These are phyloP conservation scores for Xylaria telfairii DNA, from an alignment of 495 filamentous ascomycete species.

Conservation along the genomic window DNA sequence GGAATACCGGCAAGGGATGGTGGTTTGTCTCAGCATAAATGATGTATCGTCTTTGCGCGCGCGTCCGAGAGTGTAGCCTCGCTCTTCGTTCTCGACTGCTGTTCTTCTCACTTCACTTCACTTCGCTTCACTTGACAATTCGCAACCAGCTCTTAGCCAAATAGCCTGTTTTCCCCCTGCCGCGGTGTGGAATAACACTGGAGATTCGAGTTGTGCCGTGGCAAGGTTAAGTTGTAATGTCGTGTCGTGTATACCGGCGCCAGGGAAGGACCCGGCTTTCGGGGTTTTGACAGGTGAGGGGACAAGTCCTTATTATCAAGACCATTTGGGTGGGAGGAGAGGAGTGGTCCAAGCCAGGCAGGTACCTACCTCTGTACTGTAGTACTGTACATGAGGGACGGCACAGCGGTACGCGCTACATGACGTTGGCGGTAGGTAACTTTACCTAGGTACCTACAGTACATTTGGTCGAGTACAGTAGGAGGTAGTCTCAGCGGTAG, in stretches of 20 bases:
- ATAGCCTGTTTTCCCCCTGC: conserved; percentile 8
- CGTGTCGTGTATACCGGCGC: conserved; percentile 19
- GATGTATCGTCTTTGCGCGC: neutral
- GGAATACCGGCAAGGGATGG: neutral
- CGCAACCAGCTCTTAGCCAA: neutral
- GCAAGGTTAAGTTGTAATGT: neutral
- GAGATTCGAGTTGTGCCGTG: conserved; percentile 14
- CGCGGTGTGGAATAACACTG: neutral
- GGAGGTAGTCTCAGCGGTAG: conserved; percentile 1
- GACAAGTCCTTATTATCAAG: conserved; percentile 25
- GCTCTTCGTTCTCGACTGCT: neutral
- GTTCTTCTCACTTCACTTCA: neutral
- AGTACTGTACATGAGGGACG: conserved; percentile 8
- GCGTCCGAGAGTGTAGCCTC: conserved; percentile 9
- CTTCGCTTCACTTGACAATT: conserved; percentile 1
- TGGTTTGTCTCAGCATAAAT: conserved; percentile 6
- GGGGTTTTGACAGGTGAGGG: conserved; percentile 27
- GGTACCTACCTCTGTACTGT: too few species aligned
- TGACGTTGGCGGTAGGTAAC: conserved; percentile 4
- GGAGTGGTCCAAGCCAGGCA: neutral
- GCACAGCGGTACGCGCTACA: conserved; percentile 7
- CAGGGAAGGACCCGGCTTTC: conserved; percentile 29
- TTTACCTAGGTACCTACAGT: too few species aligned
- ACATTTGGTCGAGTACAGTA: too few species aligned
- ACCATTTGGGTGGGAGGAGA: conserved; percentile 8